Evolutionary conservation across 2,329 filamentous ascomycete genomes (phyloP).

Genomic region (Fusarium hostae): DNA sequence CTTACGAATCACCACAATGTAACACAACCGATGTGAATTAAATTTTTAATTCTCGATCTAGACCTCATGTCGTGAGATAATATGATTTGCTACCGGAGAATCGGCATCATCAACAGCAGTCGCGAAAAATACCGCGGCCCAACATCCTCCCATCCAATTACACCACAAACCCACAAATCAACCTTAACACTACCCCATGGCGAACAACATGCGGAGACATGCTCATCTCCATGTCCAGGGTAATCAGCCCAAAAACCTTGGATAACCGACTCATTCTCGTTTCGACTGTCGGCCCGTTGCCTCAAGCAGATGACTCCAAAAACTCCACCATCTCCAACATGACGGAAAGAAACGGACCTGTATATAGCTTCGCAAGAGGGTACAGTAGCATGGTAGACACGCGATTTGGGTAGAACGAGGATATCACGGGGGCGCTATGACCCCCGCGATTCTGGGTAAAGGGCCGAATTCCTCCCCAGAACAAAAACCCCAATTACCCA

Average conservation of each 20-base stretch:
- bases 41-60: neutral
- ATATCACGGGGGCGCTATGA: constrained; percentile 28
- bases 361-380: neutral
- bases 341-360: constrained; percentile 18
- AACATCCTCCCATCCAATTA: neutral
- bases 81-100: neutral
- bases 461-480: constrained; percentile 25
- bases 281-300: constrained; percentile 12
- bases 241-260: neutral
- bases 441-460: constrained; percentile 34
- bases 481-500: neutral
- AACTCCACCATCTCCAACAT: constrained; percentile 10
- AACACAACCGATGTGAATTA: neutral
- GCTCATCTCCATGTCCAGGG: neutral
- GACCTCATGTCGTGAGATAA: neutral
- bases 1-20: neutral
- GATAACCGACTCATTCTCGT: neutral
- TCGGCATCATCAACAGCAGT: neutral
- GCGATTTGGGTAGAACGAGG: constrained; percentile 8
- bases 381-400: constrained; percentile 2
- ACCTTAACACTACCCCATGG: constrained; percentile 19
- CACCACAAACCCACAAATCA: constrained; percentile 24
- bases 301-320: constrained; percentile 17
- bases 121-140: neutral
- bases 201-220: constrained; percentile 2